Evolutionary conservation across 495 filamentous ascomycete species (phyloP).

Genomic region (Daldinia vernicosa): DNA sequence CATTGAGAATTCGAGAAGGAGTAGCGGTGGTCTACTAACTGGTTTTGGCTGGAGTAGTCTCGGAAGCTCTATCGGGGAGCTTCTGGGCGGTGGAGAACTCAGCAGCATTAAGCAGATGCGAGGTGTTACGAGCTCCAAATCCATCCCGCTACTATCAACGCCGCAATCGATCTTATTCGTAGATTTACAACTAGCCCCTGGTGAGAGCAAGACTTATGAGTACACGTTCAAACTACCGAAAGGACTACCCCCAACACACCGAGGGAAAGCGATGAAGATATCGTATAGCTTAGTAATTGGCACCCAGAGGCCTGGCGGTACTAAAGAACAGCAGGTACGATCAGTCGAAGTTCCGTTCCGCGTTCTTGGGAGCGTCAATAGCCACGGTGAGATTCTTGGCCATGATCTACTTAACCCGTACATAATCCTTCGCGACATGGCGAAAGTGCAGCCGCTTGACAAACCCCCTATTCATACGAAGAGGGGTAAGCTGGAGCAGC

Average conservation of each 20-base stretch:
- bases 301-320: constrained; percentile 82
- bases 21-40: constrained; percentile 83
- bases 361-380: constrained; percentile 90
- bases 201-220: constrained; percentile 86
- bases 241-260: constrained; percentile 88
- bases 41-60: constrained; percentile 89
- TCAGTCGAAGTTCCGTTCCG: constrained; percentile 95
- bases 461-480: constrained; percentile 36
- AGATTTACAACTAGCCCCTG: constrained; percentile 84
- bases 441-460: constrained; percentile 65
- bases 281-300: constrained; percentile 91
- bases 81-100: constrained; percentile 84
- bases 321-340: constrained; percentile 81
- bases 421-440: constrained; percentile 87
- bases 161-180: constrained; percentile 98
- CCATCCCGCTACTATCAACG: constrained; percentile 88
- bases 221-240: constrained; percentile 87
- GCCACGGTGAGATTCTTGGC: constrained; percentile 64
- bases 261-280: constrained; percentile 93
- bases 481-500: constrained; percentile 18
- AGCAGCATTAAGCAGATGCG: constrained; percentile 96
- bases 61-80: constrained; percentile 85
- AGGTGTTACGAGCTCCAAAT: constrained; percentile 77
- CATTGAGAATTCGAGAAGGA: constrained; percentile 76
- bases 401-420: constrained; percentile 96